Base-by-base conservation (phyloP, 495 filamentous ascomycete species). In the Penicillium arizonense region DNA sequence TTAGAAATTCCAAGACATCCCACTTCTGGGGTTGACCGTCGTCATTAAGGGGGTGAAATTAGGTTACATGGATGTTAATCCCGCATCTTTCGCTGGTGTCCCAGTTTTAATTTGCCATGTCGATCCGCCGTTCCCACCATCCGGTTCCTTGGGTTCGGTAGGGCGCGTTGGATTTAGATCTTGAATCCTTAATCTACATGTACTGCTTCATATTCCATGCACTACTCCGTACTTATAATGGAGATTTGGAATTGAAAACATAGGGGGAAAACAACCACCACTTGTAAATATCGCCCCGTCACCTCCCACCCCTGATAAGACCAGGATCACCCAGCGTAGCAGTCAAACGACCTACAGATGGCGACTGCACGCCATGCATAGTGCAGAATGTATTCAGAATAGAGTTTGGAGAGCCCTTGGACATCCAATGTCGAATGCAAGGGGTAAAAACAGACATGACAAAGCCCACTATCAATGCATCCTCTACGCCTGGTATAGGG, bases 291-390 rank as follows among this genome's bases (percentile, higher is more conserved):
- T 5, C 28, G 2, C 28, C 28, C 1, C 23, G 23, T 24, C 28
- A 30, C 28, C 9, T 30, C 8, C 33, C 41, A 38, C 23, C 41
- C 34, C 28, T 30, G 28, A 30, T 30, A 30, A 30, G 28, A 7
- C 28, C 28, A 30, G 28, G 28, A 9, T 30, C 28, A 30, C 28
- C 28, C 28, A 30, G 28, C 8, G 8, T 30, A 30, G 24, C 44
- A 7, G 14, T 8, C 37, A 14, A 42, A 34, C 18, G 21, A 13
- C 20, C 13, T 34, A 18, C 36, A 38, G 26, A 20, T 30, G 28
- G 28, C 8, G 26, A 21, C 50, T 54, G 50, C 50, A 45, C 41
- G 47, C 56, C 56, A 59, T 59, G 56, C 56, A 59, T 39, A 21
- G 30, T 47, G 42, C 56, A 46, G 56, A 36, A 34, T 42, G 51